Base-by-base conservation (phyloP, 495 filamentous ascomycete species). In the Oidiodendron maius region DNA sequence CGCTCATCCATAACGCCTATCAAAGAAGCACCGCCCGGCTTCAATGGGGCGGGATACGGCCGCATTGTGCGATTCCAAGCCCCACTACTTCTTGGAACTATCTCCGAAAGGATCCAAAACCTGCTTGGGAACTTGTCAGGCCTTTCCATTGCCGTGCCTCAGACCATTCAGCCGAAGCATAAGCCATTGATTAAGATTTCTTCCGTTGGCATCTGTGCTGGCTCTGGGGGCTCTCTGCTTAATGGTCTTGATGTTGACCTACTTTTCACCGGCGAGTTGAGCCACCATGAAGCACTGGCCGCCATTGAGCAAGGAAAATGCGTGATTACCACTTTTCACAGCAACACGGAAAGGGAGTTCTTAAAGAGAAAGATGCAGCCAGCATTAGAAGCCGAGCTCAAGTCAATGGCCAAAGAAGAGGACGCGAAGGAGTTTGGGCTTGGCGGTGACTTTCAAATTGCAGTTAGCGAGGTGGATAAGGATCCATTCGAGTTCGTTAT, bases 221-320 rank as follows among this genome's bases (percentile, higher is more conserved):
- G 93, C 0, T 89, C 83, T 1, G 93, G 93, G 0, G 80, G 77
- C 3, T 76, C 80, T 25, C 70, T 95, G 11, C 75, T 98, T 48
- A 75, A 83, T 41, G 74, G 81, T 43, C 70, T 81, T 15, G 70
- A 75, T 20, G 74, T 83, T 3, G 89, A 96, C 60, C 67, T 96
- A 21, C 65, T 91, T 0, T 85, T 97, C 50, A 97, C 91, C 0
- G 93, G 93, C 6, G 93, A 98, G 63, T 77, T 97, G 76, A 83
- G 78, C 44, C 93, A 98, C 63, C 93, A 98, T 60, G 84, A 93
- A 50, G 86, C 91, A 10, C 74, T 98, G 34, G 79, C 86, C 24
- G 84, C 87, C 18, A 88, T 84, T 23, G 91, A 96, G 72, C 74
- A 77, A n/a, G 93, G 93, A n/a, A 82, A 84, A 48, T 81, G 76